phyloP scores from a whole-genome alignment of 441 rosid genomes.

The Syzygium malaccense region DNA sequence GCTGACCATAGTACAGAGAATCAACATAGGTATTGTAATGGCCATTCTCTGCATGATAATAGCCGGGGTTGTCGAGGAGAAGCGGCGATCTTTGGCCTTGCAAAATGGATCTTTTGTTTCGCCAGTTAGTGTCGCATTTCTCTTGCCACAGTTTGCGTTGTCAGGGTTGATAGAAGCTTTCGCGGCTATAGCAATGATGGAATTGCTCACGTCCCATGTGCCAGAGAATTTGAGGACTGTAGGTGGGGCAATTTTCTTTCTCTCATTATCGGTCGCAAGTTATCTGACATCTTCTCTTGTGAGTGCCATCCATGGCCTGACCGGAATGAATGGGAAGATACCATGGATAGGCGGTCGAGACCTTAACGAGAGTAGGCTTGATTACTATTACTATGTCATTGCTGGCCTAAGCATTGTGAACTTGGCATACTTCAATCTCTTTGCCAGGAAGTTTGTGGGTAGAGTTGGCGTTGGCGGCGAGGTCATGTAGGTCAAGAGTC shows the following conservation, averaged over 20 bases:
- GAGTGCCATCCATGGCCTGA: background rate
- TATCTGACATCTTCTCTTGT: constrained; percentile 10
- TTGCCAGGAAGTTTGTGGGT: constrained; percentile 1
- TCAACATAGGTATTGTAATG: constrained; percentile 42
- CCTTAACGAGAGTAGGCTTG: constrained; percentile 5
- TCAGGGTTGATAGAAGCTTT: constrained; percentile 58
- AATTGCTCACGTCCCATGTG: constrained; percentile 43
- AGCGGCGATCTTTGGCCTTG: constrained; percentile 32
- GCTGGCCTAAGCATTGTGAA: background rate
- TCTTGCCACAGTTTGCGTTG: constrained; percentile 48
- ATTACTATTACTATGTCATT: constrained; percentile 3
- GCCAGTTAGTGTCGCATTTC: constrained; percentile 25
- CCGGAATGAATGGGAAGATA: background rate
- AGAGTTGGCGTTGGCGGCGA: background rate
- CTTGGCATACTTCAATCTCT: constrained; percentile 6
- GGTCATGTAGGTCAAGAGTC: background rate
- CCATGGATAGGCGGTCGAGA: constrained; percentile 5
- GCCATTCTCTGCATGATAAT: constrained; percentile 37
- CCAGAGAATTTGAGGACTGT: constrained; percentile 58
- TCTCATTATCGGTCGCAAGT: constrained; percentile 7
- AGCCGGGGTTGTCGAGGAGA: constrained; percentile 37
- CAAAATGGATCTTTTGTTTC: constrained; percentile 25
- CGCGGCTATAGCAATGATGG: constrained; percentile 52
- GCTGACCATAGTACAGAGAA: constrained; percentile 34
- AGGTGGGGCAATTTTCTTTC: constrained; percentile 52